Conservation (phyloP, 2,329 filamentous ascomycete species). For the Trichoderma lentiforme region DNA sequence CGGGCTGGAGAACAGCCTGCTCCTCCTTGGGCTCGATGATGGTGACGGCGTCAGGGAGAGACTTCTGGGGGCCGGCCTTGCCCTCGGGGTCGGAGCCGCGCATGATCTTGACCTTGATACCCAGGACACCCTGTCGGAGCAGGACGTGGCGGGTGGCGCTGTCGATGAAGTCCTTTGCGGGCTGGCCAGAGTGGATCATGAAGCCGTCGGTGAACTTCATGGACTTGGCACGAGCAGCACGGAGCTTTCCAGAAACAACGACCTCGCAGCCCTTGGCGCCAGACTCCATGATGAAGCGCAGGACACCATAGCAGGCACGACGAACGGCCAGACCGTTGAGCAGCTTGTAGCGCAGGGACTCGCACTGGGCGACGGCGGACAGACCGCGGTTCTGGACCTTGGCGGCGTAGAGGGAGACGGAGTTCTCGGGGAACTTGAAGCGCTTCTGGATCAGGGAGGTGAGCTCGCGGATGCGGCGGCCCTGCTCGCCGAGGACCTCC, state of each 20-base stretch:
- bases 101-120: conserved; percentile 99
- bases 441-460: conserved; percentile 99
- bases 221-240: conserved; percentile 97
- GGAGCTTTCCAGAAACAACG: conserved; percentile 97
- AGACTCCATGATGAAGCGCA: conserved; percentile 99
- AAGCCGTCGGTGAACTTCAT: conserved; percentile 99
- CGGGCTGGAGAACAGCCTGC: conserved; percentile 88
- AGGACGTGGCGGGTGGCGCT: conserved; percentile 97
- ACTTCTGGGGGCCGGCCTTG: conserved; percentile 97
- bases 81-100: conserved; percentile 98
- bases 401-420: conserved; percentile 98
- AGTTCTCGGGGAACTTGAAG: conserved; percentile 99
- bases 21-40: conserved; percentile 99
- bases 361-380: conserved; percentile 99
- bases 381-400: conserved; percentile 99
- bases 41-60: conserved; percentile 96
- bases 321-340: conserved; percentile 99
- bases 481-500: conserved; percentile 99
- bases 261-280: conserved; percentile 99
- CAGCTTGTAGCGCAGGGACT: conserved; percentile 99
- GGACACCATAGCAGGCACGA: conserved; percentile 99
- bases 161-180: conserved; percentile 99
- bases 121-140: conserved; percentile 98
- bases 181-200: conserved; percentile 99
- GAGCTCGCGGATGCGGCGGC: conserved; percentile 99